Evolutionary conservation across 75 land plant genomes (phyloP).

Genomic region (Selaginella tamariscina): DNA sequence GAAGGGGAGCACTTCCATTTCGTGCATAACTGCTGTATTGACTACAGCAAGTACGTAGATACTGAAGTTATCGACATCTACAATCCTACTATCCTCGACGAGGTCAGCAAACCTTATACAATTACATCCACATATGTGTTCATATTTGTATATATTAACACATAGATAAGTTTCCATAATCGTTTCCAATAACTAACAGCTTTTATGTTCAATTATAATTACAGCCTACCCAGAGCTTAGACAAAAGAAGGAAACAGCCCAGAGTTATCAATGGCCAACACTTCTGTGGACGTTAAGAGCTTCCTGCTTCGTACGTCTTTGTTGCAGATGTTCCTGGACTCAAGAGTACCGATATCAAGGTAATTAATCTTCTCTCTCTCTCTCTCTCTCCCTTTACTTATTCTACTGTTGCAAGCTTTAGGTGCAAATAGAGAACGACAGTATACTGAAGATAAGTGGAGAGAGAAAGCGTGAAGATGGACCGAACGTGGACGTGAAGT

Average conservation of each 20-base stretch:
- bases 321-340: constrained; percentile 61
- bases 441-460: constrained; percentile 9
- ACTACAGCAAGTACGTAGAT: neutral
- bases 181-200: constrained; percentile 19
- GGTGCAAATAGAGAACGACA: constrained; percentile 10
- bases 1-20: neutral
- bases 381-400: too few species aligned
- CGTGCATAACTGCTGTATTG: neutral
- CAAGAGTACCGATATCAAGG: constrained; percentile 53
- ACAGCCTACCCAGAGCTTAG: too few species aligned
- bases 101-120: too few species aligned
- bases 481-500: neutral
- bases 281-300: constrained; percentile 49
- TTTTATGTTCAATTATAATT: too few species aligned
- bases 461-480: constrained; percentile 10
- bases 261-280: constrained; percentile 14
- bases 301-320: constrained; percentile 41
- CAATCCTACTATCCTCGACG: neutral
- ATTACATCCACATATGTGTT: too few species aligned
- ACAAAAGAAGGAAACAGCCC: neutral
- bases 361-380: constrained; percentile 14
- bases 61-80: neutral
- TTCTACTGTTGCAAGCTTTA: too few species aligned
- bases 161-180: too few species aligned
- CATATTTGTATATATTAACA: too few species aligned